Conservation (phyloP, 192 early-diverging fungal species). For the Podila minutissima region DNA sequence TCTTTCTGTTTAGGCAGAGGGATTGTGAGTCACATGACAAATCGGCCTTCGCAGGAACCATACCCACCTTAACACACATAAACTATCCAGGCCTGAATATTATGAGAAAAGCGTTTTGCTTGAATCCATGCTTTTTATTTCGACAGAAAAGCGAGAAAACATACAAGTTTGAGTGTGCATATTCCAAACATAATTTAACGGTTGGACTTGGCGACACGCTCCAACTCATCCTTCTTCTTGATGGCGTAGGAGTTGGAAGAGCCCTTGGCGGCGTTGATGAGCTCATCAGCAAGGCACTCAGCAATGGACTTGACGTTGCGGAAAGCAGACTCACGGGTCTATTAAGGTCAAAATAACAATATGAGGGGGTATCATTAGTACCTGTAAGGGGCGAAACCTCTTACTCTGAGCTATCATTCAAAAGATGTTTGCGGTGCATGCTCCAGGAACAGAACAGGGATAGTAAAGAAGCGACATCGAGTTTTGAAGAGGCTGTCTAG, state of each 20-base stretch:
- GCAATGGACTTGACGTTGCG: constrained; percentile 99
- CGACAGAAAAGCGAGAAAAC: constrained; percentile 6
- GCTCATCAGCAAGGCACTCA: constrained; percentile 99
- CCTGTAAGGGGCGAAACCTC: constrained; percentile 56
- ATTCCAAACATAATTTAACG: constrained; percentile 45
- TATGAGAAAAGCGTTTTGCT: neutral
- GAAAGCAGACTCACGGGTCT: constrained; percentile 98
- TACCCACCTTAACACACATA: no score
- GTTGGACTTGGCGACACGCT: constrained; percentile 85
- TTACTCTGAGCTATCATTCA: constrained; percentile 41
- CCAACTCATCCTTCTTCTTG: constrained; percentile 99
- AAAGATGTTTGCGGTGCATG: neutral
- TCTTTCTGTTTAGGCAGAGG: no score
- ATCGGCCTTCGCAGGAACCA: no score
- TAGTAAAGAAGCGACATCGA: no score
- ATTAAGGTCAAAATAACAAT: neutral
- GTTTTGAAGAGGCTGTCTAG: no score
- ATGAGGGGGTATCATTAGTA: constrained; percentile 26
- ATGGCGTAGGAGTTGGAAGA: constrained; percentile 99
- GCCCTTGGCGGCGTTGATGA: constrained; percentile 98
- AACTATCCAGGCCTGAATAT: no score
- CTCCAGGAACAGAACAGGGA: no score
- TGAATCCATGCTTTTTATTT: constrained; percentile 3
- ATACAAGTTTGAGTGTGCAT: neutral
- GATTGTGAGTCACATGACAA: neutral